Conservation (phyloP, 805 yeast genomes). For the Suhomyces canberraensis region DNA sequence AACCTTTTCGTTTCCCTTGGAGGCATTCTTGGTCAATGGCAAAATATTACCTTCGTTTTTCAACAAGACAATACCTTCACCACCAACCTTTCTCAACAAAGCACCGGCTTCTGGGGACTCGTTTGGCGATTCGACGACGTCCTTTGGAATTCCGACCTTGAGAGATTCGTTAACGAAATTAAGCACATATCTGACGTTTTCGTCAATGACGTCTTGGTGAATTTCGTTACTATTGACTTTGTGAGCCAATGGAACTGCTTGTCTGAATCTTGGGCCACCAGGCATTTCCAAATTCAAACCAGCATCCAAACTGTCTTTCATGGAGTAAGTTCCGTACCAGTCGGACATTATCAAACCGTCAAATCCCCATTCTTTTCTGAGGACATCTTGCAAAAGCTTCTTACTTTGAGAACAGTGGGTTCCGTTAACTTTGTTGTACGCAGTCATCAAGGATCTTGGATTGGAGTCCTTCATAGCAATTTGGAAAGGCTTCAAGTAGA, state of each 20-base stretch:
- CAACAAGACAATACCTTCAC: slow-evolving; percentile 54
- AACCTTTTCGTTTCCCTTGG: slow-evolving; percentile 25
- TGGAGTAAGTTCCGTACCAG: slow-evolving; percentile 59
- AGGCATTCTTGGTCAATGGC: slow-evolving; percentile 38
- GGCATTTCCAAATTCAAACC: slow-evolving; percentile 70
- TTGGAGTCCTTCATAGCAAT: slow-evolving; percentile 50
- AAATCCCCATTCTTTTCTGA: slow-evolving; percentile 57
- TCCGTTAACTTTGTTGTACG: slow-evolving; percentile 64
- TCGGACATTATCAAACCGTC: slow-evolving; percentile 59
- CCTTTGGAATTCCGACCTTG: slow-evolving; percentile 38
- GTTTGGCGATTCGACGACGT: slow-evolving; percentile 34
- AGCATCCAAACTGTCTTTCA: slow-evolving; percentile 44
- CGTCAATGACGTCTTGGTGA: slow-evolving; percentile 40
- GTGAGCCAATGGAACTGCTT: slow-evolving; percentile 38
- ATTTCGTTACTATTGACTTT: slow-evolving; percentile 42
- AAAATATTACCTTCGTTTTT: slow-evolving; percentile 48
- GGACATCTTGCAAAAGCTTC: slow-evolving; percentile 40
- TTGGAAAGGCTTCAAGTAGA: slow-evolving; percentile 62
- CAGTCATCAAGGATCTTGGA: slow-evolving; percentile 59
- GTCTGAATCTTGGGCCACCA: slow-evolving; percentile 52
- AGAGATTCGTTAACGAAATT: slow-evolving; percentile 44
- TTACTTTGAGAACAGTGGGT: slow-evolving; percentile 50
- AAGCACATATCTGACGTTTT: slow-evolving; percentile 47
- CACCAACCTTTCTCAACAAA: slow-evolving; percentile 22
- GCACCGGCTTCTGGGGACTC: slow-evolving; percentile 33